Percentiles rank a stretch among this genome's conserved stretches.
These are phyloP conservation scores for Phytophthora fragariaefolia DNA, from an alignment of 352 stramenopile genomes.

Conservation along the genomic window DNA sequence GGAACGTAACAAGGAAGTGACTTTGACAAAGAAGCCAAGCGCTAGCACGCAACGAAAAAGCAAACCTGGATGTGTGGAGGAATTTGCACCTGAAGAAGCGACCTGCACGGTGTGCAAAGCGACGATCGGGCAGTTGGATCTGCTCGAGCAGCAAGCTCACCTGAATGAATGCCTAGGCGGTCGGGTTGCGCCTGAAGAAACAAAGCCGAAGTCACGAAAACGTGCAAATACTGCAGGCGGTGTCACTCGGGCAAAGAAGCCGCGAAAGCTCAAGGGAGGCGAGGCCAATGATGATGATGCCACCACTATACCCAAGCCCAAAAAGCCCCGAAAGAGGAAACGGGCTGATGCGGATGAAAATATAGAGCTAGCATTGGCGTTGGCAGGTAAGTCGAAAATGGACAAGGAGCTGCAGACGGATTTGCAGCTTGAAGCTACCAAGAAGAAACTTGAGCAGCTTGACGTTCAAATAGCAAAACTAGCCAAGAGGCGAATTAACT, in stretches of 20 bases:
- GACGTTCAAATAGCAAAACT: conserved; percentile 58
- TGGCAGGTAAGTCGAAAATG: conserved; percentile 45
- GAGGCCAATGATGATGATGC: conserved; percentile 6
- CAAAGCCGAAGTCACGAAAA: conserved; percentile 28
- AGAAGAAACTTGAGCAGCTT: conserved; percentile 54
- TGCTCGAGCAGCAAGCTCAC: conserved; percentile 44
- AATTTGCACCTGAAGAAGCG: conserved; percentile 18
- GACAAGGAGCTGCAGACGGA: conserved; percentile 51
- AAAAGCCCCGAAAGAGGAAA: conserved; percentile 42
- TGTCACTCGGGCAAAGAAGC: conserved; percentile 20
- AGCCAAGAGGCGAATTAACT: conserved; percentile 42
- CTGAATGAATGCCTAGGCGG: conserved; percentile 49
- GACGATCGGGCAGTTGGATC: conserved; percentile 40
- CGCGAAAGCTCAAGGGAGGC: conserved; percentile 22
- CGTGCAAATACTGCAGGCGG: conserved; percentile 26
- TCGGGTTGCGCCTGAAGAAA: conserved; percentile 3
- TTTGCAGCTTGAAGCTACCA: conserved; percentile 48
- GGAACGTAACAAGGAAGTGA: background rate
- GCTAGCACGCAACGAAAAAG: background rate
- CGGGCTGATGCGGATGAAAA: conserved; percentile 18
- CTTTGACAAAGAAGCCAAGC: background rate
- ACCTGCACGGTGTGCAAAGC: conserved; percentile 36
- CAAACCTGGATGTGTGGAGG: conserved; percentile 10
- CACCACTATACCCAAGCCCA: conserved; percentile 23
- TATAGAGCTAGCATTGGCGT: conserved; percentile 47